These are phyloP conservation scores for Candida labiduridarum DNA, from an alignment of 1,139 yeast species.

Conservation along the genomic window DNA sequence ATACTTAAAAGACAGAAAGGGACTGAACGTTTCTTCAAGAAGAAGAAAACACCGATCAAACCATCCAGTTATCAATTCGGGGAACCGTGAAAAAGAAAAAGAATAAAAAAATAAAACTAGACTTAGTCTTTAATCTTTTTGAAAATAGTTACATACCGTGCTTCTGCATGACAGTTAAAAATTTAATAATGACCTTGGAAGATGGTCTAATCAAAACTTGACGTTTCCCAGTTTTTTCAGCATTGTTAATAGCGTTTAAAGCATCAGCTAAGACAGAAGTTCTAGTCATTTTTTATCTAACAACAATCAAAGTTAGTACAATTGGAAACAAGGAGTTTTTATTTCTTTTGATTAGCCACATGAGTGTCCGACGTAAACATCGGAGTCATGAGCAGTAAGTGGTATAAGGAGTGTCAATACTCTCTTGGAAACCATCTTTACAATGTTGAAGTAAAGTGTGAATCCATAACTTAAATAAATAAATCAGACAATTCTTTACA, in stretches of 20 bases:
- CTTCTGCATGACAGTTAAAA: slow-evolving; percentile 96
- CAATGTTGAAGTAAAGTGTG: slow-evolving; percentile 17
- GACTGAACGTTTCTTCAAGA: slow-evolving; percentile 48
- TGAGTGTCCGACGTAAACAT: slow-evolving; percentile 37
- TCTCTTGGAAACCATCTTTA: slow-evolving; percentile 21
- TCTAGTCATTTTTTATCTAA: slow-evolving; percentile 75
- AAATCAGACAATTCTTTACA: slow-evolving; percentile 5
- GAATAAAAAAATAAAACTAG: background rate
- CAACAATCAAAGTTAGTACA: slow-evolving; percentile 14
- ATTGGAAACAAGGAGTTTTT: background rate
- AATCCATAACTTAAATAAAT: slow-evolving; percentile 8
- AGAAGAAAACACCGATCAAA: slow-evolving; percentile 60
- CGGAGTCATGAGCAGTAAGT: slow-evolving; percentile 36
- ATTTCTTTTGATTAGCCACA: slow-evolving; percentile 25
- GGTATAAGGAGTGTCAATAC: slow-evolving; percentile 27
- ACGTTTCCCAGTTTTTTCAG: slow-evolving; percentile 99
- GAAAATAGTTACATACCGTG: slow-evolving; percentile 42
- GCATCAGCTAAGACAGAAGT: slow-evolving; percentile 99
- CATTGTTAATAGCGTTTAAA: slow-evolving; percentile 96
- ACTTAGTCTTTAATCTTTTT: background rate
- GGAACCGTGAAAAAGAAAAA: slow-evolving; percentile 11
- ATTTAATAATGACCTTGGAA: slow-evolving; percentile 96
- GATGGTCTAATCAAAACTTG: slow-evolving; percentile 99
- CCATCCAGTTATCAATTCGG: slow-evolving; percentile 99
- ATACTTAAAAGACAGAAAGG: slow-evolving; percentile 97